phyloP scores from a whole-genome alignment of 2,329 filamentous ascomycete genomes.

The Penicillium sp. region DNA sequence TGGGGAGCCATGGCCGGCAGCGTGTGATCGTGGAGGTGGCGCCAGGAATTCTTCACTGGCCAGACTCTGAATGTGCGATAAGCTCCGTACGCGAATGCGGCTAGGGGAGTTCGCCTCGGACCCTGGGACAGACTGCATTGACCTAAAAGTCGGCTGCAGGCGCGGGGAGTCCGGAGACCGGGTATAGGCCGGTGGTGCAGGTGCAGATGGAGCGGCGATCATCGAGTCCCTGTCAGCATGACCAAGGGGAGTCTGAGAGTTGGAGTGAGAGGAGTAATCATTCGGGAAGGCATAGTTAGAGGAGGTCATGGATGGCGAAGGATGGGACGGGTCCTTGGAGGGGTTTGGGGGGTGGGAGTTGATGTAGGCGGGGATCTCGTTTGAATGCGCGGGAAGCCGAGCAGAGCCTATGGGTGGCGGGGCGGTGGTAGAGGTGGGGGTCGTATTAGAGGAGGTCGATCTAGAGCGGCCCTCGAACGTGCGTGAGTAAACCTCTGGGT shows the following conservation, averaged over 20 bases:
- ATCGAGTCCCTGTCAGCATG: slow-evolving; percentile 24
- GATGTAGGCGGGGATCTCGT: slow-evolving; percentile 40
- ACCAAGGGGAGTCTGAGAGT: slow-evolving; percentile 21
- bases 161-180: slow-evolving; percentile 48
- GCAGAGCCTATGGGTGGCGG: slow-evolving; percentile 38
- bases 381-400: slow-evolving; percentile 29
- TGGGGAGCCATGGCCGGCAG: slow-evolving; percentile 46
- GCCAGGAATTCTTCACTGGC: slow-evolving; percentile 73
- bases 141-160: slow-evolving; percentile 46
- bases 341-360: slow-evolving; percentile 29
- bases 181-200: slow-evolving; percentile 14
- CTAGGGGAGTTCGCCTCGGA: slow-evolving; percentile 52
- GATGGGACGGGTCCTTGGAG: slow-evolving; percentile 21
- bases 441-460: slow-evolving; percentile 32
- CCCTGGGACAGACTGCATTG: slow-evolving; percentile 43
- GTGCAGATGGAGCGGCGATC: slow-evolving; percentile 21
- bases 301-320: slow-evolving; percentile 52
- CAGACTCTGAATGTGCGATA: slow-evolving; percentile 88
- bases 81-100: slow-evolving; percentile 78
- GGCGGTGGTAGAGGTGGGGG: slow-evolving; percentile 39
- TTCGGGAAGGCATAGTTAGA: slow-evolving; percentile 29
- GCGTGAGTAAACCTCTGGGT: slow-evolving; percentile 18
- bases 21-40: slow-evolving; percentile 48
- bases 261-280: slow-evolving; percentile 14
- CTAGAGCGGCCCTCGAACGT: slow-evolving; percentile 29